phyloP scores from a whole-genome alignment of 805 yeast genomes.

The Candida ipomoeae region DNA sequence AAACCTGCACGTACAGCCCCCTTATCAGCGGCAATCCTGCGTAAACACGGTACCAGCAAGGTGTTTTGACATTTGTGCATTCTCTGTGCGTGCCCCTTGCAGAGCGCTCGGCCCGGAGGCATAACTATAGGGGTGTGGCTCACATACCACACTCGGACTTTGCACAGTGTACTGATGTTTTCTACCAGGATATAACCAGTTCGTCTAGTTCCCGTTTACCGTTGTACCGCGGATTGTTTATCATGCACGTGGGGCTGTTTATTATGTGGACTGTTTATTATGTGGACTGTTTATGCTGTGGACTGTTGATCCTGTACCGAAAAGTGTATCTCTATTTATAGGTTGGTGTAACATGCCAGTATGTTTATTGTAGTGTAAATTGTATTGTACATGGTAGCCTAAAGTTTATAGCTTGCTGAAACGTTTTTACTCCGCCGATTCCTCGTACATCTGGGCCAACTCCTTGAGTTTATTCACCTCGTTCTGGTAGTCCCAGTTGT shows the following conservation, averaged over 20 bases:
- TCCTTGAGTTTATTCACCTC: conserved; percentile 15
- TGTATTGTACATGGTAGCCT: not conserved
- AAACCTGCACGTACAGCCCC: not conserved
- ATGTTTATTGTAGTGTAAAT: not conserved
- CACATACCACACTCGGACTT: not conserved
- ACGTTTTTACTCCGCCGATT: not conserved
- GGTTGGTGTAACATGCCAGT: too few species aligned
- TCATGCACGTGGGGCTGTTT: too few species aligned
- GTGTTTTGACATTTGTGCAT: not conserved
- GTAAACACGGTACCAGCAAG: not conserved
- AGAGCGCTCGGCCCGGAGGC: not conserved
- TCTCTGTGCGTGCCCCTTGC: conserved; percentile 2
- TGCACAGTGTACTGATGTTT: not conserved
- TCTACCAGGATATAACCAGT: too few species aligned
- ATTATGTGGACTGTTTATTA: too few species aligned
- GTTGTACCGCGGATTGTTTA: too few species aligned
- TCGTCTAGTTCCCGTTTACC: too few species aligned
- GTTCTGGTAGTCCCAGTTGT: conserved; percentile 22
- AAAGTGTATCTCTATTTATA: too few species aligned
- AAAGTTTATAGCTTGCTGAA: not conserved
- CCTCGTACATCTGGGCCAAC: conserved; percentile 8
- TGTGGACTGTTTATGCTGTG: too few species aligned
- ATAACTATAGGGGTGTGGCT: not conserved
- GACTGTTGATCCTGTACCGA: too few species aligned
- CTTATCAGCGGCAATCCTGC: not conserved